Base-by-base conservation (phyloP, 2,329 filamentous ascomycete genomes). In the Pseudogymnoascus sp. region DNA sequence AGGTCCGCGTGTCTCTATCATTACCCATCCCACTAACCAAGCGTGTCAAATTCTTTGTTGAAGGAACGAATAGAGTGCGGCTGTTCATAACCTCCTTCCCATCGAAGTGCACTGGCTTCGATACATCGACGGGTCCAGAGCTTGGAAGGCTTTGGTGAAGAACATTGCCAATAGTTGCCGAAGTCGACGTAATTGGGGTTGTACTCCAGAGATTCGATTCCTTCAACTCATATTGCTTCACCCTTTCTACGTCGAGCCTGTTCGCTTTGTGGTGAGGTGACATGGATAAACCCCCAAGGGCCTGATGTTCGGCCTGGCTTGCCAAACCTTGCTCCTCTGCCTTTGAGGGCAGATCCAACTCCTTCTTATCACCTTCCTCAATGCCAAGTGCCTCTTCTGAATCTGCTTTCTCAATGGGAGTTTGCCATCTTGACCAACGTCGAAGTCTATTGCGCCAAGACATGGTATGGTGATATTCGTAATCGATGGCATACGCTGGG, bases 371-470 rank as follows among this genome's bases (percentile, higher is more conserved):
- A 31, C 37, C 19, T 28, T 34, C 41, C 8, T 39, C 16, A 57
- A 34, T 21, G 13, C 61, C 19, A 11, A 4, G 8, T n/a, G n/a
- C 25, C 37, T 62, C 25, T 19, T 62, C 60, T 62, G 28, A 10
- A 43, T 43, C 28, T 23, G 34, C 16, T 31, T 66, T 70, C 1
- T 31, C 28, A 19, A 70, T 68, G 10, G 73, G 66, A n/a, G 68
- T 62, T 6, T 66, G 68, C 68, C 69, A 74, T 65, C 73, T 65
- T 25, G 64, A 64, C 73, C 73, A 74, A 16, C 65, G 43, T 41
- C 69, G 67, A n/a, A 71, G 43, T 54, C 65, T 69, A 23, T 73
- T 67, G 11, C 68, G 68, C 73, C 73, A 75, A 14, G 68, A 61
- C 43, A 74, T 65, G 16, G 61, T 67, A 6, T 65, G 61, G n/a